A percentile compares a stretch with the other conserved stretches of the same genome.
phyloP scores from a whole-genome alignment of 345 rosid species.

The Luvunga scandens region DNA sequence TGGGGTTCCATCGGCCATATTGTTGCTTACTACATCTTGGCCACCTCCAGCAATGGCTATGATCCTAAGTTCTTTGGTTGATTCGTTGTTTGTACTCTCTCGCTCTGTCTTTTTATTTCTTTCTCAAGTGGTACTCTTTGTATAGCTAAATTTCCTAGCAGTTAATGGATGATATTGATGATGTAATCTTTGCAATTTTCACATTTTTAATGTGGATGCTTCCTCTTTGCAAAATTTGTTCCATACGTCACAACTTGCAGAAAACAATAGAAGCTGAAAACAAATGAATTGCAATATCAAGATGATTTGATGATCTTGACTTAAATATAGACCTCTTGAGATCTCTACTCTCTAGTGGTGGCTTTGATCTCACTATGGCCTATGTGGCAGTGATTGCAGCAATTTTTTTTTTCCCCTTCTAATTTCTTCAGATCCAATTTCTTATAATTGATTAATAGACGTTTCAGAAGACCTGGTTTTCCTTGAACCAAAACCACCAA shows the following conservation, averaged over 20 bases:
- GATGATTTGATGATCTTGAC: no score
- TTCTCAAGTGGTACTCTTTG: background rate
- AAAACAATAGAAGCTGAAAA: background rate
- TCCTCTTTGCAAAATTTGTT: no score
- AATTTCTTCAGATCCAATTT: no score
- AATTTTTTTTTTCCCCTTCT: no score
- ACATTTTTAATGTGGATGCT: no score
- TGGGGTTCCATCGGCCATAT: constrained; percentile 99
- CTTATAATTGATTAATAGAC: no score
- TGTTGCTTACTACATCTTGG: constrained; percentile 94
- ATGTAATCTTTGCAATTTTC: no score
- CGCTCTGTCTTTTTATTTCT: background rate
- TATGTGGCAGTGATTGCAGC: background rate
- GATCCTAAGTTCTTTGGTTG: constrained; percentile 77
- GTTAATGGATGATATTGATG: no score
- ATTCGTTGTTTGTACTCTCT: background rate
- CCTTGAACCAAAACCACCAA: no score
- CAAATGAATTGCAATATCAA: background rate
- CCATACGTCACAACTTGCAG: no score
- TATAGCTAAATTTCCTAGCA: background rate
- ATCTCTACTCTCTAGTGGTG: background rate
- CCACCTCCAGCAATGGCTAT: constrained; percentile 93
- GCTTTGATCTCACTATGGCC: background rate
- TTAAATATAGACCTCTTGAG: background rate
- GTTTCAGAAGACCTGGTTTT: no score